Conservation (phyloP, 2,329 filamentous ascomycete genomes). For the Aspergillus awamori region DNA sequence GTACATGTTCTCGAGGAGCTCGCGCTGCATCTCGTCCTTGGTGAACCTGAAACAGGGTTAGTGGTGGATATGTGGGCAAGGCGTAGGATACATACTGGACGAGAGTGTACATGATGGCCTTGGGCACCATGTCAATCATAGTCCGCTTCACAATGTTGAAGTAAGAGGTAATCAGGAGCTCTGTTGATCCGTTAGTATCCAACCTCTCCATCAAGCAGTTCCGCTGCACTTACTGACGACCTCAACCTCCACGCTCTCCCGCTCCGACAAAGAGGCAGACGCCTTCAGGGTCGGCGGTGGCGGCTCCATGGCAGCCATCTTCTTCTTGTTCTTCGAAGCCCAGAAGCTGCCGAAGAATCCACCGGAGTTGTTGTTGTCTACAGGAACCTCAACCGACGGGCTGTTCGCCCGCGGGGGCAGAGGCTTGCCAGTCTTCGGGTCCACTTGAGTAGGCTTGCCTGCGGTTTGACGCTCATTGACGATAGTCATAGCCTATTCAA, state of each 20-base stretch:
- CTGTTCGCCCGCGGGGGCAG: slow-evolving; percentile 76
- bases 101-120: slow-evolving; percentile 96
- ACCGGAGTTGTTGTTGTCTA: slow-evolving; percentile 59
- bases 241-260: slow-evolving; percentile 93
- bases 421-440: slow-evolving; percentile 98
- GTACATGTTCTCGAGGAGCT: slow-evolving; percentile 98
- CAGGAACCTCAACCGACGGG: slow-evolving; percentile 65
- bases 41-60: slow-evolving; percentile 65
- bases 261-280: slow-evolving; percentile 88
- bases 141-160: slow-evolving; percentile 98
- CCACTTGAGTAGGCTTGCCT: slow-evolving; percentile 85
- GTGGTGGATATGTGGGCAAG: background rate
- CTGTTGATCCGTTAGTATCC: slow-evolving; percentile 49
- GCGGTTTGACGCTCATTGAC: slow-evolving; percentile 89
- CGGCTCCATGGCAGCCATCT: slow-evolving; percentile 98
- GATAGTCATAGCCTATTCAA: slow-evolving; percentile 81
- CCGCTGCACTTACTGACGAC: slow-evolving; percentile 77
- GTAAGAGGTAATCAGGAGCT: slow-evolving; percentile 94
- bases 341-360: slow-evolving; percentile 99
- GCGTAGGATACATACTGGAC: slow-evolving; percentile 72
- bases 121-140: slow-evolving; percentile 99
- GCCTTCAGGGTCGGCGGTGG: slow-evolving; percentile 92
- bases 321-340: slow-evolving; percentile 99
- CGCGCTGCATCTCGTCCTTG: slow-evolving; percentile 98
- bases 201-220: background rate